These are phyloP conservation scores for Steccherinum ochraceum DNA, from an alignment of 768 basidiomycete genomes.

Conservation along the genomic window DNA sequence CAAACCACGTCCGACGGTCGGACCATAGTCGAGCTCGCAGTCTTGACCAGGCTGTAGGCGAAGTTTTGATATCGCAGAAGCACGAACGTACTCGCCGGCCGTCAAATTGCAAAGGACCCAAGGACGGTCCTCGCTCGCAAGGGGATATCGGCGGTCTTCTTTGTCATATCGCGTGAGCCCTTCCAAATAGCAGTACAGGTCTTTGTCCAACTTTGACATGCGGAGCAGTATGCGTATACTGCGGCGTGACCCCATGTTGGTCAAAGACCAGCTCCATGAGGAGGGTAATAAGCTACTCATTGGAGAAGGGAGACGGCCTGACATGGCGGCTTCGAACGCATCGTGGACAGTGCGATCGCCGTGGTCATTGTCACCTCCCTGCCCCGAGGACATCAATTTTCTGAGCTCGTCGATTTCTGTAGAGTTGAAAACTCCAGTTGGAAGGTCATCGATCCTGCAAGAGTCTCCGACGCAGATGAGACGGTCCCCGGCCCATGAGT, in stretches of 20 bases:
- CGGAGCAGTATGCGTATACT: background rate
- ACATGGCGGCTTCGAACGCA: too few relatives aligned
- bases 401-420: background rate
- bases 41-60: too few relatives aligned
- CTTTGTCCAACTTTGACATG: background rate
- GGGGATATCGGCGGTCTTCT: too few relatives aligned
- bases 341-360: background rate
- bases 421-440: background rate
- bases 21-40: too few relatives aligned
- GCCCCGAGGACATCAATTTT: background rate
- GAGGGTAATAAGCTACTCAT: too few relatives aligned
- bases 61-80: background rate
- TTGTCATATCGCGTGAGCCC: too few relatives aligned
- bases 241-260: background rate
- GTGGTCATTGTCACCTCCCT: background rate
- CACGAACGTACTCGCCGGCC: conserved; percentile 5
- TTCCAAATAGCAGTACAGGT: background rate
- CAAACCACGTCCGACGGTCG: too few relatives aligned
- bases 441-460: background rate
- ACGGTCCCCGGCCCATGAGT: background rate
- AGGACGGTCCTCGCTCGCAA: background rate
- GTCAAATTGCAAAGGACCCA: conserved; percentile 4
- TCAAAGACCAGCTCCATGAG: background rate
- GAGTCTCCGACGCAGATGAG: background rate
- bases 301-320: background rate